Base-by-base conservation (phyloP, 192 early-diverging fungal genomes). In the Coemansia sp. region DNA sequence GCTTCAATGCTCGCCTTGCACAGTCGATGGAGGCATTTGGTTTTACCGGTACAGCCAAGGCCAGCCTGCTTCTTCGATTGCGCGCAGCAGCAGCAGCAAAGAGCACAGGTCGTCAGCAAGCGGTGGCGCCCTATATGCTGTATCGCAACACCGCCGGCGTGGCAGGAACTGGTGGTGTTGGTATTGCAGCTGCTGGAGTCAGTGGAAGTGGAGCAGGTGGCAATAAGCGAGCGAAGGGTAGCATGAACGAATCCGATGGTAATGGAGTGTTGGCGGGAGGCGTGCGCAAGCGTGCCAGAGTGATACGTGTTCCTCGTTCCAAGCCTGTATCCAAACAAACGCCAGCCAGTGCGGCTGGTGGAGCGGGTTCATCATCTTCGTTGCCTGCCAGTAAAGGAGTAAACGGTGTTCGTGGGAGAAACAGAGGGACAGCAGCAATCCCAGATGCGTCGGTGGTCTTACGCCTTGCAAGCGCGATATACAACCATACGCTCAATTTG, bases 1-100 rank as follows among this genome's bases (percentile, higher is more conserved):
- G 69, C 23, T 70, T 81, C 29, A 81, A 75, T 25, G 78, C 78
- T 0, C 78, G 78, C 15, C 56, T 81, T 43, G 69, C 72, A 23
- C 78, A 81, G 70, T 72, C 78, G 8, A 81, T 81, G 78, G 78
- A 81, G 57, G 78, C 72, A 7, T 81, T 81, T 60, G 78, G 78
- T 26, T 74, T 81, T 45, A 75, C 70, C 0, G 78, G 78, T 13
- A 58, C 72, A 4, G 78, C 72, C 12, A 75, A 75, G 63, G 61
- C 78, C 59, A 69, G 69, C 20, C 57, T 81, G 55, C 73, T 81
- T 40, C 48, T 81, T 30, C 66, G 78, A 2, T 49, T 81, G 60
- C 78, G 78, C 20, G 78, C 78, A 20, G 78, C 78, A 0, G 78
- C 78, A 5, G 78, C 78, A 16, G 69, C 78, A 2, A 72, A 74